A percentile compares a stretch with the other conserved stretches of the same genome.
Evolutionary conservation across 2,329 filamentous ascomycete species (phyloP).

Genomic region (Malbranchea zuffiana): DNA sequence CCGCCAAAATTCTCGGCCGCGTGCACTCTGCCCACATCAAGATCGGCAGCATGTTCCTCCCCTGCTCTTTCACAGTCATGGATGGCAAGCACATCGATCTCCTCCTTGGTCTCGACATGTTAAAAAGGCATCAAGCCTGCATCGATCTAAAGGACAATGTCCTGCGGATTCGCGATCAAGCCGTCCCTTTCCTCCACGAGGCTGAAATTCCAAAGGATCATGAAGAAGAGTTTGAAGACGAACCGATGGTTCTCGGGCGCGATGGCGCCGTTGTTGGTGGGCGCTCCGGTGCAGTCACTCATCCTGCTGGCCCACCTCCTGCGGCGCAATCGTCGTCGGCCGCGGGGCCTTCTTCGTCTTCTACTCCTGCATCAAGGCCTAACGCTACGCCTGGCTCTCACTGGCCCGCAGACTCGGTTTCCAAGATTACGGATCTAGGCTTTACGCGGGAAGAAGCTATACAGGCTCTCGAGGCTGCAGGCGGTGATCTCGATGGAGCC

Average conservation of each 20-base stretch:
- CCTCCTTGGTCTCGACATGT: constrained; percentile 87
- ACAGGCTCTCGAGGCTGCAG: constrained; percentile 67
- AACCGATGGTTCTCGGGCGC: constrained; percentile 75
- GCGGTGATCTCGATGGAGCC: constrained; percentile 80
- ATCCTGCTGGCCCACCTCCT: constrained; percentile 21
- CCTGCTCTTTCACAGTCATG: constrained; percentile 98
- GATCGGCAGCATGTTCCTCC: constrained; percentile 74
- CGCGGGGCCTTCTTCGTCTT: neutral
- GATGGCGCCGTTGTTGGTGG: constrained; percentile 83
- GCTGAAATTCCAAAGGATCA: constrained; percentile 82
- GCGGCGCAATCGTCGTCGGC: constrained; percentile 1
- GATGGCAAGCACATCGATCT: constrained; percentile 95
- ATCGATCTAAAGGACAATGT: constrained; percentile 80
- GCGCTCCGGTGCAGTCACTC: constrained; percentile 57
- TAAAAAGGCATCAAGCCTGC: constrained; percentile 86
- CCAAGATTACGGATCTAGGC: constrained; percentile 65
- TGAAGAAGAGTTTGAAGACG: constrained; percentile 59
- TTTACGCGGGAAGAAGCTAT: constrained; percentile 67
- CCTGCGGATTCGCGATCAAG: constrained; percentile 76
- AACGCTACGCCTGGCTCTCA: constrained; percentile 16
- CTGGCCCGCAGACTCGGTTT: constrained; percentile 54
- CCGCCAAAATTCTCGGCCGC: constrained; percentile 84
- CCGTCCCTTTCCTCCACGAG: constrained; percentile 83
- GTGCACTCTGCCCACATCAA: constrained; percentile 94
- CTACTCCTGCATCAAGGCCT: neutral